Conservation (phyloP, 2,329 filamentous ascomycete species). For the Stagonosporopsis rhizophila region DNA sequence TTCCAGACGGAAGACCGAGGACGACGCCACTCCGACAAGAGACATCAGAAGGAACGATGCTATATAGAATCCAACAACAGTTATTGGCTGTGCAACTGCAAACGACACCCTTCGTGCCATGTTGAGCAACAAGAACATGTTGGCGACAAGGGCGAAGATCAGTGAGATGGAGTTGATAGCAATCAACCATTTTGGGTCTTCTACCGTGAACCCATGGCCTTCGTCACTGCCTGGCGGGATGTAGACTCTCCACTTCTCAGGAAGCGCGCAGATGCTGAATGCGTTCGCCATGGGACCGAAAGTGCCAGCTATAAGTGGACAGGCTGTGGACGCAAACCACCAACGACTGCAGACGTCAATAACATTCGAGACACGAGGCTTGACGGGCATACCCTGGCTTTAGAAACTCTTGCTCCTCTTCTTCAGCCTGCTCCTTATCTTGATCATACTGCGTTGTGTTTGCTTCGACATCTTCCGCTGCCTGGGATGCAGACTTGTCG, state of each 20-base stretch:
- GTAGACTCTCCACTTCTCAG: conserved; percentile 63
- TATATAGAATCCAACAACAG: conserved; percentile 65
- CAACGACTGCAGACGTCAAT: conserved; percentile 53
- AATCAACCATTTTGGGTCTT: conserved; percentile 63
- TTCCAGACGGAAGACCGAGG: conserved; percentile 53
- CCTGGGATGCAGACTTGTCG: conserved; percentile 57
- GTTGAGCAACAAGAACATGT: conserved; percentile 63
- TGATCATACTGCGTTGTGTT: conserved; percentile 38
- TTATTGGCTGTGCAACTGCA: conserved; percentile 64
- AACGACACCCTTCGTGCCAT: conserved; percentile 65
- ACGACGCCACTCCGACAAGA: conserved; percentile 58
- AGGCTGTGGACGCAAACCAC: conserved; percentile 68
- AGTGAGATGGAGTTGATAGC: conserved; percentile 65
- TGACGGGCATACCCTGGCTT: conserved; percentile 50
- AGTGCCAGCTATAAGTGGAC: conserved; percentile 63
- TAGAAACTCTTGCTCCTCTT: conserved; percentile 52
- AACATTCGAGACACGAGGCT: background rate
- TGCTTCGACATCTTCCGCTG: conserved; percentile 54
- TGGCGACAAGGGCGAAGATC: conserved; percentile 61
- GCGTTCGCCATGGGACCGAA: conserved; percentile 64
- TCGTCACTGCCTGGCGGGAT: conserved; percentile 57
- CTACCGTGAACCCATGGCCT: conserved; percentile 54
- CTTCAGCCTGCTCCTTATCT: conserved; percentile 46
- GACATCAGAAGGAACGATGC: conserved; percentile 62
- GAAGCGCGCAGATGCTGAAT: conserved; percentile 63